These are phyloP conservation scores for Phaeomoniella chlamydospora DNA, from an alignment of 2,329 filamentous ascomycete species.

Conservation along the genomic window DNA sequence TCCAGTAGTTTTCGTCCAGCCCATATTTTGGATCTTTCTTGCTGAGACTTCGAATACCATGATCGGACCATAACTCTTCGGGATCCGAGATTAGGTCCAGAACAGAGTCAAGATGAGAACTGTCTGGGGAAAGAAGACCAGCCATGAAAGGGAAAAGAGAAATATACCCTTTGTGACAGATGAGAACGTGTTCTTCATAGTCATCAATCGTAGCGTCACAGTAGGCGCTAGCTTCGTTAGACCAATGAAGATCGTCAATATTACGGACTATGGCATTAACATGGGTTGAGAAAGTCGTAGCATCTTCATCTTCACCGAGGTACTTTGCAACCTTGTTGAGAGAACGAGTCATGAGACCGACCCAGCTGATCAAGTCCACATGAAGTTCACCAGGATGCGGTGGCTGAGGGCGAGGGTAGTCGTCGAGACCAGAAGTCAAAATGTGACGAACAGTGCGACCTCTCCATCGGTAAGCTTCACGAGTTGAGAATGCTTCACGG, in stretches of 20 bases:
- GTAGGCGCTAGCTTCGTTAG: slow-evolving; percentile 62
- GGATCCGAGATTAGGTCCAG: slow-evolving; percentile 68
- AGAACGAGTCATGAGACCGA: slow-evolving; percentile 89
- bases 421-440: slow-evolving; percentile 84
- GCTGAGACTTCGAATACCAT: slow-evolving; percentile 82
- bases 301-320: slow-evolving; percentile 65
- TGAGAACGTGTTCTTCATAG: slow-evolving; percentile 76
- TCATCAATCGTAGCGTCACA: slow-evolving; percentile 93
- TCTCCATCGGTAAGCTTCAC: slow-evolving; percentile 89
- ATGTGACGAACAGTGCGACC: slow-evolving; percentile 78
- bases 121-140: slow-evolving; percentile 61
- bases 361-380: slow-evolving; percentile 88
- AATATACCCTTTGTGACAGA: slow-evolving; percentile 95
- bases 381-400: slow-evolving; percentile 94
- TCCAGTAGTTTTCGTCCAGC: slow-evolving; percentile 94
- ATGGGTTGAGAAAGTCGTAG: slow-evolving; percentile 53
- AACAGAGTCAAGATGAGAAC: slow-evolving; percentile 57
- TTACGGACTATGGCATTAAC: slow-evolving; percentile 70
- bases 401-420: slow-evolving; percentile 86
- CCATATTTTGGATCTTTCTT: slow-evolving; percentile 71
- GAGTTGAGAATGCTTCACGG: slow-evolving; percentile 71
- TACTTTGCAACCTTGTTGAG: slow-evolving; percentile 64
- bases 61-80: slow-evolving; percentile 75
- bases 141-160: slow-evolving; percentile 85
- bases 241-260: slow-evolving; percentile 89